Evolutionary conservation across 2,329 filamentous ascomycete genomes (phyloP), one percentile per base, ranked within the genome.

Genomic region (Fusarium scirpi): DNA sequence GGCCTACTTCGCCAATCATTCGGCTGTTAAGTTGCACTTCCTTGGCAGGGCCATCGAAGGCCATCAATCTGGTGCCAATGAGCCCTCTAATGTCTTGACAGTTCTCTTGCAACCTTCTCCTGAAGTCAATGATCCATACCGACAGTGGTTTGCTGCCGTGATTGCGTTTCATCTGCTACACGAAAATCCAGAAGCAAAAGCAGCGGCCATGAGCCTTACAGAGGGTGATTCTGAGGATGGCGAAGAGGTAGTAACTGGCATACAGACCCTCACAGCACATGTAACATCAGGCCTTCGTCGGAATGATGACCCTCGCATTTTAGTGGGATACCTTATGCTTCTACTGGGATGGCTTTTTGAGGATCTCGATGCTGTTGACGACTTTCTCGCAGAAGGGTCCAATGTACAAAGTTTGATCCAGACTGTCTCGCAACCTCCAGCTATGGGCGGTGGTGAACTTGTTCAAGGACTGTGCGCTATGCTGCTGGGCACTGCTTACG

Each of bases 191-290:
- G 88, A 92, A 69, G 93, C 93, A 3, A 98, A 98, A 78, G 85
- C 86, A 8, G 85, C 92, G 52, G 90, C 94, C 20, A 93, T 97
- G 86, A 86, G 87, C 24, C 90, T 99, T 22, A 93, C 90, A 1
- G 95, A 98, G 80, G 96, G 96, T 13, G 93, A 98, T 78, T 92
- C 93, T 24, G 90, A 91, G 34, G 93, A 87, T 72, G 96, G 95
- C 6, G 96, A 99, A 82, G 96, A 99, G 80, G 94, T 98, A 15
- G 91, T 99, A 15, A 98, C 95, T 1, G 94, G 93, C 76, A 93
- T 99, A 53, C 96, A 99, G 79, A 92, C 91, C 2, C 87, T 98
- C 63, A 89, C 94, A 11, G 92, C 92, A 7, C 95, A 98, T 76
- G 85, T 99, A n/a, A 88, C 97, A 34, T 89, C 90, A 54, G 92